phyloP scores from a whole-genome alignment of 176 grass and related monocot species.

The Carex scoparia region DNA sequence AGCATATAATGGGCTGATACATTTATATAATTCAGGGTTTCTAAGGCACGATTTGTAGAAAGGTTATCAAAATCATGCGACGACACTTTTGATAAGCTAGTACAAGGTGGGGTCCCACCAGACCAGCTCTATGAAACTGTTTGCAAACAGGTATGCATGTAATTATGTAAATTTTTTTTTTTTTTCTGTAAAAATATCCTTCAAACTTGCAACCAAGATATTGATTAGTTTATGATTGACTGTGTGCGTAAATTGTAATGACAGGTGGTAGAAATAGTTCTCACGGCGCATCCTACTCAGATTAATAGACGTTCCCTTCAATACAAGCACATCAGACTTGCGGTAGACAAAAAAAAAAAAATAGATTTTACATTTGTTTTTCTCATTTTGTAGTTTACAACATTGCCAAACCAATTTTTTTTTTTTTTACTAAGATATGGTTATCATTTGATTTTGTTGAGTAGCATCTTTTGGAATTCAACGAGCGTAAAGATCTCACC shows the following conservation, averaged over 20 bases:
- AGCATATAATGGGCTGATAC: no score
- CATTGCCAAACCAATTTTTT: background rate
- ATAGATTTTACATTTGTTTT: background rate
- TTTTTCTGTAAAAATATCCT: background rate
- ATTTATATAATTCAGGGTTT: conserved; percentile 34
- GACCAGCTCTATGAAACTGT: conserved; percentile 73
- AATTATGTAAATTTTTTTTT: no score
- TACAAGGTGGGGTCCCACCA: conserved; percentile 56
- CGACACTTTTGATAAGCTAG: conserved; percentile 79
- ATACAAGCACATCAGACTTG: conserved; percentile 90
- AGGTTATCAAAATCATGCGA: conserved; percentile 72
- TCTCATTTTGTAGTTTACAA: background rate
- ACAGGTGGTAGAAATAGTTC: conserved; percentile 93
- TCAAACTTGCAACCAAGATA: background rate
- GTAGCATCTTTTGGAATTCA: conserved; percentile 90
- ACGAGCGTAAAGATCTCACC: conserved; percentile 81
- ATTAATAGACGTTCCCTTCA: conserved; percentile 86
- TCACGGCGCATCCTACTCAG: conserved; percentile 95
- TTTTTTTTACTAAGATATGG: background rate
- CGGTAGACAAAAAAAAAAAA: conserved; percentile 41
- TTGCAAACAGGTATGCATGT: conserved; percentile 62
- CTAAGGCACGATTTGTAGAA: conserved; percentile 40
- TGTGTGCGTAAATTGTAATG: background rate
- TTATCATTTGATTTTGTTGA: conserved; percentile 10
- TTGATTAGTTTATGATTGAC: no score